phyloP scores from a whole-genome alignment of 1,284 basidiomycete genomes.

The Ganoderma meredithae region DNA sequence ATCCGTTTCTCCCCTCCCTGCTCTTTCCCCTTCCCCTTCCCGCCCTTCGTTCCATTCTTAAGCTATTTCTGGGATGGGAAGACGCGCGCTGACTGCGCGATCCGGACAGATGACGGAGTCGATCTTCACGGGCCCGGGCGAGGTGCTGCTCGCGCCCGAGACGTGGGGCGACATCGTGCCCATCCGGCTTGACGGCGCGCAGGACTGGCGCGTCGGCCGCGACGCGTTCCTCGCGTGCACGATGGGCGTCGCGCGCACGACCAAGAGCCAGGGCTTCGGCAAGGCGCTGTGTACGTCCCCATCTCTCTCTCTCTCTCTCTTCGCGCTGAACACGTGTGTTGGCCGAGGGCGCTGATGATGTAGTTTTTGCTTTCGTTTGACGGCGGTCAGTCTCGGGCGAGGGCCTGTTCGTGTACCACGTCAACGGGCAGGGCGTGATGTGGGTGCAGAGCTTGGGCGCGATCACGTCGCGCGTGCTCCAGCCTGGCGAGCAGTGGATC shows the following conservation, averaged over 20 bases:
- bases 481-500: conserved; percentile 44
- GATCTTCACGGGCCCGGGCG: conserved; percentile 42
- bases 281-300: conserved; percentile 42
- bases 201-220: conserved; percentile 42
- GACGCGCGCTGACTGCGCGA: neutral
- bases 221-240: conserved; percentile 44
- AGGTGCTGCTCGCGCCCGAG: conserved; percentile 44
- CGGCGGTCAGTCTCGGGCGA: conserved; percentile 42
- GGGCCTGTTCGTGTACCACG: conserved; percentile 42
- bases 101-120: conserved; percentile 40
- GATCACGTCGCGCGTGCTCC: conserved; percentile 40
- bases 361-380: too few species aligned
- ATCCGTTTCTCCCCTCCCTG: too few species aligned
- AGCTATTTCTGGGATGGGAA: too few species aligned
- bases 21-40: neutral
- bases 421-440: conserved; percentile 39
- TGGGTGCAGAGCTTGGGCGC: conserved; percentile 44
- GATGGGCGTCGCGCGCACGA: conserved; percentile 34
- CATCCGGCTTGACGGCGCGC: conserved; percentile 40
- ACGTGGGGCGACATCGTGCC: conserved; percentile 45
- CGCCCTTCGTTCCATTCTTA: too few species aligned
- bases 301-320: neutral
- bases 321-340: too few species aligned
- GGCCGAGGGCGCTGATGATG: neutral
- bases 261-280: conserved; percentile 41